phyloP scores from a whole-genome alignment of 371 early-diverging fungal genomes.

The Mycotypha africana region DNA sequence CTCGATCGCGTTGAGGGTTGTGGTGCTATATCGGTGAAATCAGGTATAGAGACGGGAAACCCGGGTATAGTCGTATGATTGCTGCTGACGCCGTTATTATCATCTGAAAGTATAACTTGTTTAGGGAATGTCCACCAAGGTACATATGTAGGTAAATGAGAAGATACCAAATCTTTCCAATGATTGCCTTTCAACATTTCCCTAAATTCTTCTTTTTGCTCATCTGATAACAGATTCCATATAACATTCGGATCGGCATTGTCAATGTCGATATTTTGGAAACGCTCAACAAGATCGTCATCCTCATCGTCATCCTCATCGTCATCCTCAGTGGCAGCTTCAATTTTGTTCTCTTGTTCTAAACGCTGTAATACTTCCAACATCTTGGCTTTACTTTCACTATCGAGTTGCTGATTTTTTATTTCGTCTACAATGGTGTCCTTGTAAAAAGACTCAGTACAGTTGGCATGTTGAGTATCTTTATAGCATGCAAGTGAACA shows the following conservation, averaged over 20 bases:
- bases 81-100: too few species aligned
- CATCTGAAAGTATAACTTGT: neutral
- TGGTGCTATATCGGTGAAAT: slow-evolving; percentile 17
- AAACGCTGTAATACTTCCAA: slow-evolving; percentile 46
- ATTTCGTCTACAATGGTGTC: slow-evolving; percentile 58
- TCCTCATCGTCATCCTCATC: slow-evolving; percentile 27
- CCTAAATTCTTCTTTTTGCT: slow-evolving; percentile 53
- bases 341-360: slow-evolving; percentile 34
- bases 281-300: slow-evolving; percentile 41
- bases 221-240: slow-evolving; percentile 45
- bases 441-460: slow-evolving; percentile 67
- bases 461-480: slow-evolving; percentile 41
- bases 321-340: slow-evolving; percentile 11
- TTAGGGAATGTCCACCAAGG: slow-evolving; percentile 36
- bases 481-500: slow-evolving; percentile 67
- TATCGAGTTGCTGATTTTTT: slow-evolving; percentile 31
- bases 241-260: slow-evolving; percentile 45
- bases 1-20: slow-evolving; percentile 6
- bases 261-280: slow-evolving; percentile 47
- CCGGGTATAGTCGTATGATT: too few species aligned
- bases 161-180: neutral
- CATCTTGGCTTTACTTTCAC: slow-evolving; percentile 48
- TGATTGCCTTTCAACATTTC: slow-evolving; percentile 7
- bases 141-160: slow-evolving; percentile 17
- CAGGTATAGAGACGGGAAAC: slow-evolving; percentile 7